Conservation (phyloP, 192 early-diverging fungal species). For the Chytriomyces sp. region DNA sequence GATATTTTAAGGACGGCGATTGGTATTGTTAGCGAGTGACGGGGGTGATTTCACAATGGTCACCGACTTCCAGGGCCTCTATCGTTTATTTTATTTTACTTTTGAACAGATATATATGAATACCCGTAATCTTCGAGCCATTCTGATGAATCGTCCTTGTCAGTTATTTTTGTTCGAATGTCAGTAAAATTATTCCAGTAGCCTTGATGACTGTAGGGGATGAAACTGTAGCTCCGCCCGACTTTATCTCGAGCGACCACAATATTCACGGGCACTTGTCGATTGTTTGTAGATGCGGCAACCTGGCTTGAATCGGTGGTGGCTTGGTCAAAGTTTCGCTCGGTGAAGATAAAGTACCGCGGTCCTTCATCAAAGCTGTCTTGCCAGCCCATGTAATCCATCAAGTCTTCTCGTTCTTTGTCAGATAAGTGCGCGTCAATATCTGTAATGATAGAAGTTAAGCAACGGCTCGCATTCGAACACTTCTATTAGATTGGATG, state of each 20-base stretch:
- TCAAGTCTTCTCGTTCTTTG: neutral
- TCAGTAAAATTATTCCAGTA: neutral
- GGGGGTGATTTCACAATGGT: too few species aligned
- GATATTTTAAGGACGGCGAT: neutral
- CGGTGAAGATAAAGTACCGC: constrained; percentile 22
- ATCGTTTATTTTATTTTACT: too few species aligned
- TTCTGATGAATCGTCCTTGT: too few species aligned
- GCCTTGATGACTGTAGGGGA: neutral
- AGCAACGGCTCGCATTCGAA: neutral
- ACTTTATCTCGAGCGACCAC: neutral
- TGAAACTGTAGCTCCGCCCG: neutral
- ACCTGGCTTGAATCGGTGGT: neutral
- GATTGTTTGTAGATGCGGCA: neutral
- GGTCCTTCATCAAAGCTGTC: neutral
- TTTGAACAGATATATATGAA: too few species aligned
- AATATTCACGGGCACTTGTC: neutral
- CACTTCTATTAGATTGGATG: neutral
- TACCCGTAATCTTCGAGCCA: too few species aligned
- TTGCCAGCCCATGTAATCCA: constrained; percentile 9
- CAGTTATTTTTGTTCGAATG: too few species aligned
- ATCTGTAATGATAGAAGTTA: constrained; percentile 6
- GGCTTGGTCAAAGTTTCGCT: neutral
- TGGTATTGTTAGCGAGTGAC: neutral
- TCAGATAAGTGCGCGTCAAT: constrained; percentile 8
- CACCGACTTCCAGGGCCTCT: too few species aligned